Evolutionary conservation across 2,329 filamentous ascomycete species (phyloP), one percentile per base, ranked within the genome.

Genomic region (Coleophoma crateriformis): DNA sequence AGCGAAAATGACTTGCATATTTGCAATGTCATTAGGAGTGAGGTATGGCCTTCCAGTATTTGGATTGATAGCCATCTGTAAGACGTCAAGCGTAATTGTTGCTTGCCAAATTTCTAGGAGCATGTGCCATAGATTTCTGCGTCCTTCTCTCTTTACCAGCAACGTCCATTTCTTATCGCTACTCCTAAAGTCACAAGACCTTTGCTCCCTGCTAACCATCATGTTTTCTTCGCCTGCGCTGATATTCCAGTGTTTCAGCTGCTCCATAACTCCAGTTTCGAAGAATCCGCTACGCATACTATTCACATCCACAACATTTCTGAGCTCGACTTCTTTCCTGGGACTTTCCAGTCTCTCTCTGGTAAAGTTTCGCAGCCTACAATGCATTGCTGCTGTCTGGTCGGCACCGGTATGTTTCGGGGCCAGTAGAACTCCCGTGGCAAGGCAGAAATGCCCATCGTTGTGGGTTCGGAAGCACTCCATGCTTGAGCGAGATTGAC

Each of bases 51-150:
- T 43, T 4, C 50, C 49, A 1, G 55, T 60, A 3, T 48, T 37
- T 8, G 58, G 56, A 47, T 58, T 49, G 35, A 51, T 38, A 3
- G 62, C 54, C 33, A 57, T 50, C 14, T 51, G 49, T 15, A 63
- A 52, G 4, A 51, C 49, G 27, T 64, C 59, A 17, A 64, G 33
- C 10, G 55, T 59, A 13, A 61, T 41, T 15, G 54, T 52, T 5
- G 59, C 55, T 15, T 61, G 57, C 60, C 61, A 61, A 11, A 63
- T 49, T 51, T 64, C 61, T 56, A 64, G 56, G n/a, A 61, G 42
- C 45, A 59, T 60, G 35, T 64, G 62, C 57, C 59, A 64, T 17
- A 63, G 42, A 49, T 64, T 64, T 10, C 49, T 46, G 42, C 60
- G 59, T 22, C 53, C 53, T 48, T 64, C 62, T 5, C 61, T 50